A percentile compares a stretch with the other conserved stretches of the same genome.
Evolutionary conservation across 345 rosid species (phyloP).

Genomic region (Lepidium didymum): DNA sequence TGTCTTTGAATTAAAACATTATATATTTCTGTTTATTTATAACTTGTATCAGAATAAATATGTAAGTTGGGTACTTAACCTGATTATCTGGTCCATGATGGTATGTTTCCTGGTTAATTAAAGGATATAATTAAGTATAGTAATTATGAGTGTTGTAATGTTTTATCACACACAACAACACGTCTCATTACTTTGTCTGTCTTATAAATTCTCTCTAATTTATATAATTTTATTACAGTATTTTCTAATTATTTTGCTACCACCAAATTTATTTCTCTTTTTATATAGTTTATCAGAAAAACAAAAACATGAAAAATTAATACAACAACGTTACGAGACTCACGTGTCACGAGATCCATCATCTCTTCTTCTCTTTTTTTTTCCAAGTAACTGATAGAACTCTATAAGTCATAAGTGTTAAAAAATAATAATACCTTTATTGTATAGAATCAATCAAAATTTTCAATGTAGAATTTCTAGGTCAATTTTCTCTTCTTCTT

Average conservation of each 20-base stretch:
- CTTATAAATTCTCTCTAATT: background rate
- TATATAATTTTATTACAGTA: background rate
- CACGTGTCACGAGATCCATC: constrained; percentile 13
- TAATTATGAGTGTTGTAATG: constrained; percentile 16
- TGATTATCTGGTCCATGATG: constrained; percentile 23
- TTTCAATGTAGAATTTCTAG: background rate
- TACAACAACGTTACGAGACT: background rate
- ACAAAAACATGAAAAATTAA: background rate
- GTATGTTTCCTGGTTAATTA: constrained; percentile 10
- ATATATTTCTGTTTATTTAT: background rate
- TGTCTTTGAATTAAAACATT: background rate
- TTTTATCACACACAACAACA: background rate
- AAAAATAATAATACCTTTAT: background rate
- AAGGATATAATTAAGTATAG: constrained; percentile 14
- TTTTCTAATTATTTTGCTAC: too few species aligned
- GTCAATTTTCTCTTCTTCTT: background rate
- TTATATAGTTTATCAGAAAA: too few species aligned
- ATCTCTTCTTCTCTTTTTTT: background rate
- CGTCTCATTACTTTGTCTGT: constrained; percentile 13
- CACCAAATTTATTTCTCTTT: too few species aligned
- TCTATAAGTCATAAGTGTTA: background rate
- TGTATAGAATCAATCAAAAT: background rate
- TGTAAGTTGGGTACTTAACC: background rate
- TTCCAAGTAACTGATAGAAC: background rate
- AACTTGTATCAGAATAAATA: background rate